These are phyloP conservation scores for Inonotus hispidus DNA, from an alignment of 1,284 basidiomycete genomes.

Conservation along the genomic window DNA sequence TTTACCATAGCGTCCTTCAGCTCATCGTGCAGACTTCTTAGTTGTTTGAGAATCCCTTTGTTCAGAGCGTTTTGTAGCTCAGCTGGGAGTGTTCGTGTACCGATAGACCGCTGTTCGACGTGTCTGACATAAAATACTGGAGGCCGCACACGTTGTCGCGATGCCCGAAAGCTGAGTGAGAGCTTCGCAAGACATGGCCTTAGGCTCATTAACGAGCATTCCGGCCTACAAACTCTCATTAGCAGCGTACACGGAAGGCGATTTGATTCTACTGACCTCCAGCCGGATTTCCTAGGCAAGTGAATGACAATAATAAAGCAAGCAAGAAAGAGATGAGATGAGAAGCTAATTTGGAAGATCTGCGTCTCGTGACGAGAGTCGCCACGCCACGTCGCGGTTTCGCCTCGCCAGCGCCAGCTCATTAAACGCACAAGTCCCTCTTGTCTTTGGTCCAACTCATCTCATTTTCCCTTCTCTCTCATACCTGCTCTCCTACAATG, in stretches of 20 bases:
- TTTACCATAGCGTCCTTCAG: not conserved
- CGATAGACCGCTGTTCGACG: not conserved
- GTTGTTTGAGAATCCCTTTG: not conserved
- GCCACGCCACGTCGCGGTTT: slow-evolving; percentile 21
- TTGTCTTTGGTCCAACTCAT: slow-evolving; percentile 9
- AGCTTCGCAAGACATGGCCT: slow-evolving; percentile 12
- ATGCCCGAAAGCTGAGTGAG: not conserved
- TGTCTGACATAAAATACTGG: not conserved
- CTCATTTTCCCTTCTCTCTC: no score
- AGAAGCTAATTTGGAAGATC: not conserved
- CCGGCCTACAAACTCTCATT: not conserved
- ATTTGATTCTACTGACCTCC: not conserved
- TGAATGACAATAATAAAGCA: not conserved
- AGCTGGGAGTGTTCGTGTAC: not conserved
- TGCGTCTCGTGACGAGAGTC: not conserved
- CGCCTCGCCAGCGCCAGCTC: slow-evolving; percentile 19
- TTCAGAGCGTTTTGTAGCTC: not conserved
- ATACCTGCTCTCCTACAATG: slow-evolving; percentile 42
- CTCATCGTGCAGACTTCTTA: not conserved
- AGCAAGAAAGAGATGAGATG: not conserved
- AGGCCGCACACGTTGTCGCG: not conserved
- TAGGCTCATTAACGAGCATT: slow-evolving; percentile 16
- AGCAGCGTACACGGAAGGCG: not conserved
- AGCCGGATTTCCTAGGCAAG: not conserved
- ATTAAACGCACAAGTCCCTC: not conserved